Percentiles rank a stretch among this genome's conserved stretches.
These are phyloP conservation scores for Geosmithia flava DNA, from an alignment of 2,329 filamentous ascomycete genomes.

Conservation along the genomic window DNA sequence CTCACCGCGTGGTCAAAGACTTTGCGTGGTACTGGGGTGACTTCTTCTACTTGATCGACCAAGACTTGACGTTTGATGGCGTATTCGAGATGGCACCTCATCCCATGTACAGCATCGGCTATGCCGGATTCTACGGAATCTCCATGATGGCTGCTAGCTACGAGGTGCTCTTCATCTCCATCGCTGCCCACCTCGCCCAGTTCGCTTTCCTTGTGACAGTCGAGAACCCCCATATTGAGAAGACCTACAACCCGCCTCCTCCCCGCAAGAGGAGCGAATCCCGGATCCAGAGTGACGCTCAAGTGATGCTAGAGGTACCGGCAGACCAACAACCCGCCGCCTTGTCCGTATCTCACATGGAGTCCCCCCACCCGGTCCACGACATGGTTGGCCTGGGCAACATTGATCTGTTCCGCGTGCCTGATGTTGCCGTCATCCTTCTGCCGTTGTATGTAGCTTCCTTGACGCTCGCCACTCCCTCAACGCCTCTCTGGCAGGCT, in stretches of 20 bases:
- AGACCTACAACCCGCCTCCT: conserved; percentile 86
- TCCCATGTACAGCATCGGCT: conserved; percentile 97
- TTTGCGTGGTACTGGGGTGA: conserved; percentile 99
- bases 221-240: conserved; percentile 96
- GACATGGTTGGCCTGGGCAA: conserved; percentile 74
- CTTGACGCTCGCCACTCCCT: conserved; percentile 65
- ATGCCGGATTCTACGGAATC: conserved; percentile 95
- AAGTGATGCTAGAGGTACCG: conserved; percentile 11
- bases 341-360: conserved; percentile 10
- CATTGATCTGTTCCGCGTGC: conserved; percentile 77
- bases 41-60: conserved; percentile 97
- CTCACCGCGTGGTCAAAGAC: conserved; percentile 95
- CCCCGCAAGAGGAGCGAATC: conserved; percentile 46
- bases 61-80: conserved; percentile 94
- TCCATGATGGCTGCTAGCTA: conserved; percentile 98
- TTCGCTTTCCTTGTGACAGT: conserved; percentile 85
- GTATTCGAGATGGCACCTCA: conserved; percentile 99
- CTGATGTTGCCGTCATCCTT: conserved; percentile 70
- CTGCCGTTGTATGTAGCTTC: conserved; percentile 64
- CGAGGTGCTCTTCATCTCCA: conserved; percentile 92
- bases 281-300: conserved; percentile 16
- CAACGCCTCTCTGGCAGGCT: conserved; percentile 60
- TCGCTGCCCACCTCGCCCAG: conserved; percentile 86
- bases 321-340: conserved; percentile 12
- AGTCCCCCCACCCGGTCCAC: conserved; percentile 57